Evolutionary conservation across 345 rosid species (phyloP).

Genomic region (Dipteronia dyeriana): DNA sequence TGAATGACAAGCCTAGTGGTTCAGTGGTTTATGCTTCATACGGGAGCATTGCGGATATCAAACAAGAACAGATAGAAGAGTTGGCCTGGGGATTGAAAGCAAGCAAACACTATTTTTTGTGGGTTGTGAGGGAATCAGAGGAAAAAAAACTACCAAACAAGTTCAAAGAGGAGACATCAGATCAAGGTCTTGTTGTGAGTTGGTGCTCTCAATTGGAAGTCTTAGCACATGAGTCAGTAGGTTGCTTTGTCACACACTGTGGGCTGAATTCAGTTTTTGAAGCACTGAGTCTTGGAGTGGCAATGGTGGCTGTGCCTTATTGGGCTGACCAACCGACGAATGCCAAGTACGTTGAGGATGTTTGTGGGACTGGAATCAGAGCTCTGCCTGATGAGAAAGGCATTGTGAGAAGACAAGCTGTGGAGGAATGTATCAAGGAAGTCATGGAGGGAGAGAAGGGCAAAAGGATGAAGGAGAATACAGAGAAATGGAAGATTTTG

Average conservation of each 20-base stretch:
- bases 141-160: conserved; percentile 28
- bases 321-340: conserved; percentile 44
- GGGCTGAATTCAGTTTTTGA: conserved; percentile 45
- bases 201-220: conserved; percentile 43
- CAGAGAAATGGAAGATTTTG: conserved; percentile 29
- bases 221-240: conserved; percentile 24
- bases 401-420: conserved; percentile 20
- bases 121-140: conserved; percentile 36
- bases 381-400: conserved; percentile 21
- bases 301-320: conserved; percentile 41
- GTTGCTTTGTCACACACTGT: conserved; percentile 45
- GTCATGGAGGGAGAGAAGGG: conserved; percentile 35
- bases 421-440: conserved; percentile 26
- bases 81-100: conserved; percentile 23
- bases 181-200: conserved; percentile 26
- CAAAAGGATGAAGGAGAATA: conserved; percentile 24
- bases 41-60: conserved; percentile 30
- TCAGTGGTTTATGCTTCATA: conserved; percentile 42
- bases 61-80: conserved; percentile 28
- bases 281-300: conserved; percentile 46
- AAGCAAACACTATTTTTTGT: conserved; percentile 25
- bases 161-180: conserved; percentile 16
- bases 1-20: conserved; percentile 17
- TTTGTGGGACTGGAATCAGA: conserved; percentile 39
- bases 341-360: conserved; percentile 42